A percentile compares a stretch with the other conserved stretches of the same genome.
These are phyloP conservation scores for Jatropha podagrica DNA, from an alignment of 441 rosid genomes.

Conservation along the genomic window DNA sequence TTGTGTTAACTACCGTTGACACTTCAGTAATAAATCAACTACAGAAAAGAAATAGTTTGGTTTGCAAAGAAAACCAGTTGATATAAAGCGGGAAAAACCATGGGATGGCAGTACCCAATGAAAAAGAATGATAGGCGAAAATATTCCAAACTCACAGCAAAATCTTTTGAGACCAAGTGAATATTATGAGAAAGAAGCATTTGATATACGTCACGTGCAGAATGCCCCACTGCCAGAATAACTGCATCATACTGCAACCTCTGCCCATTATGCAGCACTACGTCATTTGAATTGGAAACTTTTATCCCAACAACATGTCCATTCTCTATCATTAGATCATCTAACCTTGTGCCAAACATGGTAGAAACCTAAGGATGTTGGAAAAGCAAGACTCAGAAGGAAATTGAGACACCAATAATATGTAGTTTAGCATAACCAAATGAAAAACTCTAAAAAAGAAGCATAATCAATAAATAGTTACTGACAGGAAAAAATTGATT, in stretches of 20 bases:
- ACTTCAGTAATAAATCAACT: background rate
- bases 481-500: background rate
- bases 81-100: background rate
- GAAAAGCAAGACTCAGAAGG: slow-evolving; percentile 17
- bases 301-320: slow-evolving; percentile 66
- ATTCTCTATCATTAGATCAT: slow-evolving; percentile 70
- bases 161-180: slow-evolving; percentile 78
- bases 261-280: slow-evolving; percentile 34
- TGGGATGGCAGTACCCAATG: background rate
- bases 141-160: slow-evolving; percentile 63
- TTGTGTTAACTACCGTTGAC: background rate
- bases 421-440: background rate
- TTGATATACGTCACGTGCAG: slow-evolving; percentile 89
- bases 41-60: background rate
- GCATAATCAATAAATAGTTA: background rate
- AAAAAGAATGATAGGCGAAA: background rate
- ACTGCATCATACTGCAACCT: slow-evolving; percentile 67
- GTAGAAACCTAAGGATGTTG: slow-evolving; percentile 57
- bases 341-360: slow-evolving; percentile 79
- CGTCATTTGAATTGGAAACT: slow-evolving; percentile 55
- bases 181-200: slow-evolving; percentile 88
- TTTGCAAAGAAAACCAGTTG: too few relatives aligned
- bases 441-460: background rate
- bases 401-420: background rate
- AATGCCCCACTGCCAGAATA: slow-evolving; percentile 92